Evolutionary conservation across 2,329 filamentous ascomycete genomes (phyloP).

Genomic region (Coniella lustricola): DNA sequence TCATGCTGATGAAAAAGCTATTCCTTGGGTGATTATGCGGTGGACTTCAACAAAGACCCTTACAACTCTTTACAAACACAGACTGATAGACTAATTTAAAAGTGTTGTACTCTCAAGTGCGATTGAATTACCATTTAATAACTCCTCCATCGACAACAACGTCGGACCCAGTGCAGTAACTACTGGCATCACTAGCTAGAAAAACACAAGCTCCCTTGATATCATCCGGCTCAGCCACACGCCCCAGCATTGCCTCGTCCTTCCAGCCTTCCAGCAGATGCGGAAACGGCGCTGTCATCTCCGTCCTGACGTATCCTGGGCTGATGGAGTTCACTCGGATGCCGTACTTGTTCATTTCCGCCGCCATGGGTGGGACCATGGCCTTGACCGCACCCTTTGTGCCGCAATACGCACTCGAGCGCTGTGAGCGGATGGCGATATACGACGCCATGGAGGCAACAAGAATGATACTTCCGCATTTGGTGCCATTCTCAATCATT

Average conservation of each 20-base stretch:
- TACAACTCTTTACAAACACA: no score
- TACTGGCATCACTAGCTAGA: conserved; percentile 39
- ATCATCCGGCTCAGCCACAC: conserved; percentile 41
- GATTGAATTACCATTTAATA: conserved; percentile 27
- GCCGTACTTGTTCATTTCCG: conserved; percentile 31
- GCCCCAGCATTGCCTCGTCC: conserved; percentile 39
- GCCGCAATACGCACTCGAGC: conserved; percentile 39
- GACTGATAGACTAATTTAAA: no score
- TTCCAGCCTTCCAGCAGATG: conserved; percentile 42
- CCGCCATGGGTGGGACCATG: conserved; percentile 40
- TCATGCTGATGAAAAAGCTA: no score
- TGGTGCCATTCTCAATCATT: conserved; percentile 44
- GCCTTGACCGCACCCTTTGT: conserved; percentile 40
- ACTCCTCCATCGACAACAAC: conserved; percentile 39
- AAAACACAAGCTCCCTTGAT: conserved; percentile 43
- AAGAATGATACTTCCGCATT: conserved; percentile 44
- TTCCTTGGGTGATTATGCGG: no score
- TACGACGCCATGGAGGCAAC: conserved; percentile 47
- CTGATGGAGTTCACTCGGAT: conserved; percentile 36
- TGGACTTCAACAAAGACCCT: no score
- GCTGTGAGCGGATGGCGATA: conserved; percentile 42
- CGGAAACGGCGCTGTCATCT: conserved; percentile 33
- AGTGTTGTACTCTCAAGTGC: no score
- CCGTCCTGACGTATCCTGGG: conserved; percentile 32
- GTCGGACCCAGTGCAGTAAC: conserved; percentile 35